Percentiles rank a stretch among this genome's conserved stretches.
phyloP scores from a whole-genome alignment of 2,329 filamentous ascomycete species.

The Neonectria sp. region DNA sequence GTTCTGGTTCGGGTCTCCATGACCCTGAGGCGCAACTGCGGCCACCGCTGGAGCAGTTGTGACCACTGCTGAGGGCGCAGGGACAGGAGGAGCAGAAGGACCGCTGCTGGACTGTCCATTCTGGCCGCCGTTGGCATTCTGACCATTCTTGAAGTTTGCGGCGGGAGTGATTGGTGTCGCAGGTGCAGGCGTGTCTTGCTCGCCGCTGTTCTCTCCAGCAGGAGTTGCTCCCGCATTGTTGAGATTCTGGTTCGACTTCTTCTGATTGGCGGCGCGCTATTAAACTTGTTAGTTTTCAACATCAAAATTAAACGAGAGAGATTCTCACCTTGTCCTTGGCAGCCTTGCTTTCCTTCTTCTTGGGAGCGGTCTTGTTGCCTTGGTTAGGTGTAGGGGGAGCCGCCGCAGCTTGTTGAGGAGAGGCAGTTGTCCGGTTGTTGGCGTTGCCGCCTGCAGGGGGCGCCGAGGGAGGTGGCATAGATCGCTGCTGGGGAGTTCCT shows the following conservation, averaged over 20 bases:
- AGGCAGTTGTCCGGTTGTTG: slow-evolving; percentile 70
- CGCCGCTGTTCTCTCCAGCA: slow-evolving; percentile 68
- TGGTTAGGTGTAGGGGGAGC: slow-evolving; percentile 85
- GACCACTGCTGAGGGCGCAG: slow-evolving; percentile 52
- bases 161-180: slow-evolving; percentile 76
- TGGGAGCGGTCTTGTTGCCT: slow-evolving; percentile 79
- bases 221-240: slow-evolving; percentile 68
- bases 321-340: slow-evolving; percentile 77
- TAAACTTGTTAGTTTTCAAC: slow-evolving; percentile 32
- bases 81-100: slow-evolving; percentile 42
- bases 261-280: slow-evolving; percentile 69
- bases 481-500: slow-evolving; percentile 80
- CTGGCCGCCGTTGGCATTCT: slow-evolving; percentile 50
- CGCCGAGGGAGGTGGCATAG: slow-evolving; percentile 78
- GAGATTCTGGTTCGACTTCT: slow-evolving; percentile 72
- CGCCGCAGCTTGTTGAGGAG: slow-evolving; percentile 74
- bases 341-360: slow-evolving; percentile 81
- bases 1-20: slow-evolving; percentile 65
- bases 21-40: slow-evolving; percentile 61
- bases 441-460: slow-evolving; percentile 64
- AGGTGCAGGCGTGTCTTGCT: slow-evolving; percentile 72
- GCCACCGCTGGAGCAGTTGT: slow-evolving; percentile 56
- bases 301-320: slow-evolving; percentile 1
- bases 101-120: slow-evolving; percentile 51
- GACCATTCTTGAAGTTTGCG: slow-evolving; percentile 58